phyloP scores from a whole-genome alignment of 192 early-diverging fungal species.

The Coemansia sp. region DNA sequence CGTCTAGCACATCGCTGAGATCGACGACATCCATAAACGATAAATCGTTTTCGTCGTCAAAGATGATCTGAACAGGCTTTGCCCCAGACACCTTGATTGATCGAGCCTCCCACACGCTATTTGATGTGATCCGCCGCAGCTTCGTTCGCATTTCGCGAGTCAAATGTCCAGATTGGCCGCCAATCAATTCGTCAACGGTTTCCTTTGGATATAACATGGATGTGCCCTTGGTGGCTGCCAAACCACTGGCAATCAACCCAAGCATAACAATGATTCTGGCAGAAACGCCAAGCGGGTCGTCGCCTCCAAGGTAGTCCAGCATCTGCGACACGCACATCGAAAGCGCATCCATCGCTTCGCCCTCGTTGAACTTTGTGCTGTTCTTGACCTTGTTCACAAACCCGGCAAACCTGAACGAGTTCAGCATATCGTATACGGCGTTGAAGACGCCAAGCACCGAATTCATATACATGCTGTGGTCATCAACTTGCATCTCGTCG shows the following conservation, averaged over 20 bases:
- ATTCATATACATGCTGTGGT: constrained; percentile 19
- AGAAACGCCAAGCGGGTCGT: constrained; percentile 24
- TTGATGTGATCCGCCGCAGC: constrained; percentile 18
- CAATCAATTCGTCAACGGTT: constrained; percentile 24
- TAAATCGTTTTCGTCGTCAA: constrained; percentile 39
- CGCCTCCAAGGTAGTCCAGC: constrained; percentile 31
- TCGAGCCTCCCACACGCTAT: constrained; percentile 28
- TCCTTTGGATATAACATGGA: constrained; percentile 41
- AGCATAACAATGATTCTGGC: constrained; percentile 31
- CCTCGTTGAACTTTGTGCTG: constrained; percentile 29
- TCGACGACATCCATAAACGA: constrained; percentile 29
- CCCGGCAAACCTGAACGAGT: constrained; percentile 37
- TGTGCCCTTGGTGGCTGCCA: constrained; percentile 28
- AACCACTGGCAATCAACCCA: constrained; percentile 38
- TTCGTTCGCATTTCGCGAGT: constrained; percentile 14
- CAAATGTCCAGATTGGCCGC: constrained; percentile 13
- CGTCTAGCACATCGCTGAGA: constrained; percentile 26
- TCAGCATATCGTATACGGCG: constrained; percentile 47
- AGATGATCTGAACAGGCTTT: constrained; percentile 38
- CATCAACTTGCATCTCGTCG: neutral
- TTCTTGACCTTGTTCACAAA: constrained; percentile 37
- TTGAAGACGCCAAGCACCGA: constrained; percentile 32
- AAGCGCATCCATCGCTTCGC: constrained; percentile 37
- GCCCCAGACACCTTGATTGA: constrained; percentile 19
- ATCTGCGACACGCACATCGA: constrained; percentile 46